These are phyloP conservation scores for Colletotrichum sp. DNA, from an alignment of 2,329 filamentous ascomycete species.

Conservation along the genomic window DNA sequence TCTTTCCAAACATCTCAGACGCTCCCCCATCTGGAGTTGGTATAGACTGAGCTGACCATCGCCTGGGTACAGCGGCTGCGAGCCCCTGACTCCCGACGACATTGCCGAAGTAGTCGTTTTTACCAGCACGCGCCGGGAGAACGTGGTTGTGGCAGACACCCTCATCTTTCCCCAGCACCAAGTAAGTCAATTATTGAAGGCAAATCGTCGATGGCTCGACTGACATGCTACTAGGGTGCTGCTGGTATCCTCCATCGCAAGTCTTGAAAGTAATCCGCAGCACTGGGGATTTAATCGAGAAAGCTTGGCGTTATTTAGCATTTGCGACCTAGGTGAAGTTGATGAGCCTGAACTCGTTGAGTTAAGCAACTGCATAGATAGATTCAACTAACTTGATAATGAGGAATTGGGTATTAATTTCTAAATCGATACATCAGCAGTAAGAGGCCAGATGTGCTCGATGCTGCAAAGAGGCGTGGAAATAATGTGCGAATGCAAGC, in stretches of 20 bases:
- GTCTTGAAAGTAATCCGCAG: background rate
- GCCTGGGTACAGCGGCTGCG: slow-evolving; percentile 61
- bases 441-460: background rate
- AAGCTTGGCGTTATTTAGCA: background rate
- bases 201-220: background rate
- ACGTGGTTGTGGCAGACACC: slow-evolving; percentile 88
- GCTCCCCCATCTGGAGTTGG: background rate
- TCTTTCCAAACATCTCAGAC: background rate
- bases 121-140: slow-evolving; percentile 81
- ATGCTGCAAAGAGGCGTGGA: background rate
- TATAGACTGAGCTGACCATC: background rate
- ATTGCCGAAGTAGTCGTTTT: slow-evolving; percentile 93
- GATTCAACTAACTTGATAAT: background rate
- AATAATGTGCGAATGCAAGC: background rate
- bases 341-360: background rate
- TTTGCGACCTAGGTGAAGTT: background rate
- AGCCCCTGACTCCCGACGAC: slow-evolving; percentile 87
- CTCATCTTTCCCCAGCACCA: slow-evolving; percentile 90
- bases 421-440: background rate
- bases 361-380: background rate
- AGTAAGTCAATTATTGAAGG: slow-evolving; percentile 55
- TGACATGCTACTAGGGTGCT: slow-evolving; percentile 28
- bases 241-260: slow-evolving; percentile 36
- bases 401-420: background rate
- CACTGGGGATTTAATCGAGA: too few species aligned